A percentile compares a stretch with the other conserved stretches of the same genome.
These are phyloP conservation scores for Prunus mongolica DNA, from an alignment of 306 rosid species.

Conservation along the genomic window DNA sequence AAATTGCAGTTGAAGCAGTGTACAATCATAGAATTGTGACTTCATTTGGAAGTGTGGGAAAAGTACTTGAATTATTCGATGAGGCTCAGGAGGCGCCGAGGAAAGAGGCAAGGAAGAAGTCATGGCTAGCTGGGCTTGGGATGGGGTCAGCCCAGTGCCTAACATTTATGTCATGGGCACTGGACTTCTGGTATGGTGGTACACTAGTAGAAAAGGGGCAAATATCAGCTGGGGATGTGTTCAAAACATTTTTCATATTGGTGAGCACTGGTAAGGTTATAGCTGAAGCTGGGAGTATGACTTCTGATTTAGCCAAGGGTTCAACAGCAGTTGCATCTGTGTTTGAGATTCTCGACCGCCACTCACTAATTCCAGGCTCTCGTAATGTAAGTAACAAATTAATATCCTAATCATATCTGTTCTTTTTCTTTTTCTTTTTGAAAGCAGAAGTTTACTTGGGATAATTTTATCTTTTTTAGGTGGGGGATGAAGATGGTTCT, in stretches of 20 bases:
- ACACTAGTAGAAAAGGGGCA: constrained; percentile 57
- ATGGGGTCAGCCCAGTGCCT: constrained; percentile 97
- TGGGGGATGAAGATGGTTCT: constrained; percentile 25
- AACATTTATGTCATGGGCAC: constrained; percentile 93
- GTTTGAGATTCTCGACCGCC: constrained; percentile 80
- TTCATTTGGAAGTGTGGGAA: constrained; percentile 59
- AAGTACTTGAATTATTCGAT: constrained; percentile 63
- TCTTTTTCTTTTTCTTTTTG: neutral
- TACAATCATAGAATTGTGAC: constrained; percentile 85
- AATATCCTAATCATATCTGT: neutral
- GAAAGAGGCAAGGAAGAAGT: constrained; percentile 74
- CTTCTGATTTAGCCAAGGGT: constrained; percentile 86
- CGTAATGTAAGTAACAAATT: constrained; percentile 37
- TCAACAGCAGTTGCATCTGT: constrained; percentile 80
- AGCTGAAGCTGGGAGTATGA: constrained; percentile 99
- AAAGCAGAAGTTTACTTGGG: neutral
- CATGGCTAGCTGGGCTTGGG: constrained; percentile 93
- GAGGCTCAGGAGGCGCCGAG: constrained; percentile 83
- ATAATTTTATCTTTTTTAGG: constrained; percentile 23
- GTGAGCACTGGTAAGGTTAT: constrained; percentile 94
- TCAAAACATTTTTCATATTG: constrained; percentile 84
- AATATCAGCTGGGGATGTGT: constrained; percentile 87
- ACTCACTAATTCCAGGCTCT: constrained; percentile 56
- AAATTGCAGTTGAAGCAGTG: constrained; percentile 88
- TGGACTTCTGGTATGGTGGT: constrained; percentile 99